Base-by-base conservation (phyloP, 2,329 filamentous ascomycete genomes). In the Aspergillus ruber region DNA sequence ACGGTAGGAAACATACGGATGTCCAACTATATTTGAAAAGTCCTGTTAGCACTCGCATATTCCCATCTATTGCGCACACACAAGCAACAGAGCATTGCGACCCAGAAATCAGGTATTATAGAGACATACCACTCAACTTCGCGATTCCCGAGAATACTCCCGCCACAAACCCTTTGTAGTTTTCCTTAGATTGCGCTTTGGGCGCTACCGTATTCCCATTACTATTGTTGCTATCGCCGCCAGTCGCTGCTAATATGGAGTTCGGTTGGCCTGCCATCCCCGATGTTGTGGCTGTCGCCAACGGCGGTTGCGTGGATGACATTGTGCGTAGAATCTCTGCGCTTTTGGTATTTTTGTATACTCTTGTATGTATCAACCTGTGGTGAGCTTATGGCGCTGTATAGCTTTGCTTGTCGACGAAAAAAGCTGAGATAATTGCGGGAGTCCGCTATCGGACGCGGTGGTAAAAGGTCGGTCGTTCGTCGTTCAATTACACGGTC, bases 81-180 rank as follows among this genome's bases (percentile, higher is more conserved):
- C 18, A 41, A 41, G 23, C 38, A 20, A 20, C 10, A 3, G 17
- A 55, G 50, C 45, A 48, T 45, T 47, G 12, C n/a, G 6, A 27
- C 6, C 33, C 15, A 42, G 21, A 20, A 29, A 29, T 4, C 15
- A 21, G 13, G 12, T 32, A 41, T 13, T 13, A 38, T 42, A 33
- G 25, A 27, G 18, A 71, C 79, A 58, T 70, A 91, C 89, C 88
- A 60, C 81, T 82, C 49, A 96, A 74, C 73, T 97, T 97, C 49
- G 90, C 84, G 61, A 97, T 85, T 20, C 93, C 93, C 33, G 88
- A 95, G 65, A 96, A 96, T 6, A 96, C 83, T n/a, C 93, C 93
- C 1, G 88, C 93, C 23, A 96, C 88, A 65, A 97, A 98, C n/a
- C 91, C 93, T 62, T 88, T 90, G 75, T 96, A 97, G 65, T 87